Conservation (phyloP, 257 asterid genomes). For the Capsicum pubescens region DNA sequence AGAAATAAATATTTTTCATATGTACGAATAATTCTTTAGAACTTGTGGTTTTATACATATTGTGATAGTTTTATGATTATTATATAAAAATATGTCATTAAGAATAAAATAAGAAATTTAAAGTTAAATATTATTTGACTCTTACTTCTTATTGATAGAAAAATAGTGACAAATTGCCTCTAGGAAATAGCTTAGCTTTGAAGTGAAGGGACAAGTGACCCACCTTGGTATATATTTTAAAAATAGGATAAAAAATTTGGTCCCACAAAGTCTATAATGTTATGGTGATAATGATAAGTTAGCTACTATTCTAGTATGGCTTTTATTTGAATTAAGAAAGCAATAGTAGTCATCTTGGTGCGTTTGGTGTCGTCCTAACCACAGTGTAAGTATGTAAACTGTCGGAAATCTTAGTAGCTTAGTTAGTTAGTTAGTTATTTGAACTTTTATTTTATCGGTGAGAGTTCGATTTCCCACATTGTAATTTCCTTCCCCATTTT, state of each 20-base stretch:
- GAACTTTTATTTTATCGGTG: no score
- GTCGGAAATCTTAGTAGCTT: no score
- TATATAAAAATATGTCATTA: background rate
- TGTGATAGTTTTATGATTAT: background rate
- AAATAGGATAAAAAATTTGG: no score
- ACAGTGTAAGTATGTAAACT: no score
- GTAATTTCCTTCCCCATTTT: no score
- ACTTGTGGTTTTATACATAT: background rate
- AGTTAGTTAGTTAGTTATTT: no score
- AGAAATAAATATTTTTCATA: background rate
- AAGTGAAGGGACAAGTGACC: background rate
- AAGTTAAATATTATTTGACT: background rate
- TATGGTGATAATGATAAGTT: background rate
- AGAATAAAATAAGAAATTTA: background rate
- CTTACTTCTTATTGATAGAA: background rate
- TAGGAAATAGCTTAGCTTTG: background rate
- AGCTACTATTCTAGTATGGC: background rate
- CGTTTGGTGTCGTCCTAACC: no score
- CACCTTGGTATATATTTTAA: background rate
- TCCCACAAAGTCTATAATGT: background rate
- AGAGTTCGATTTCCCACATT: no score
- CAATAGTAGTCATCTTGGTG: background rate
- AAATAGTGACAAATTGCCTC: background rate
- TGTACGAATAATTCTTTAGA: background rate
- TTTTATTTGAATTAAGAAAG: background rate